These are phyloP conservation scores for Hansenula lynferdii DNA, from an alignment of 1,139 yeast genomes.

Conservation along the genomic window DNA sequence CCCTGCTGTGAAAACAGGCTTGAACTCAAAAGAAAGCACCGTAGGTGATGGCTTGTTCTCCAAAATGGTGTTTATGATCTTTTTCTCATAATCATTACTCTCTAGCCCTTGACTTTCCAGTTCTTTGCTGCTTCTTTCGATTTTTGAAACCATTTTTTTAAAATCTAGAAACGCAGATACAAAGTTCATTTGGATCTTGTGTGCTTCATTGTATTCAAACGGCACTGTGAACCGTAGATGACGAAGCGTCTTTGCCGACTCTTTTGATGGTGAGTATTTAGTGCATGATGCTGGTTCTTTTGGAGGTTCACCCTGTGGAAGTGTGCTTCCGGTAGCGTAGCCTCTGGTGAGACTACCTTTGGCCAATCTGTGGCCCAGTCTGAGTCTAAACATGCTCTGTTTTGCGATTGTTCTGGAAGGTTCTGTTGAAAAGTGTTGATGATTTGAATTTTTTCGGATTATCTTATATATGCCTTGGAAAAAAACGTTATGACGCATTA, in stretches of 20 bases:
- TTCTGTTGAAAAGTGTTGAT: background rate
- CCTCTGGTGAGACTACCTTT: too few species aligned
- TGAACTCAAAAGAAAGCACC: constrained; percentile 73
- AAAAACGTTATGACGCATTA: too few species aligned
- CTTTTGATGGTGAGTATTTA: constrained; percentile 23
- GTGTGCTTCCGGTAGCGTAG: too few species aligned
- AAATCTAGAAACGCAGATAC: constrained; percentile 59
- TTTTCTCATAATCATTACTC: constrained; percentile 41
- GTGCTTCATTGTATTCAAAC: constrained; percentile 54
- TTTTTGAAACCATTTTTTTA: constrained; percentile 50
- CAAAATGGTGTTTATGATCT: constrained; percentile 38
- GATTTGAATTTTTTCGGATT: background rate
- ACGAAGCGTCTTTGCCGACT: constrained; percentile 37
- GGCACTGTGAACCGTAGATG: constrained; percentile 61
- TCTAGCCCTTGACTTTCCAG: constrained; percentile 38
- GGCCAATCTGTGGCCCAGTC: background rate
- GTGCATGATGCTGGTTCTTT: constrained; percentile 5
- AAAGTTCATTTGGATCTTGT: constrained; percentile 54
- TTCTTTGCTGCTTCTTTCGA: constrained; percentile 34
- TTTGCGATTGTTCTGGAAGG: too few species aligned
- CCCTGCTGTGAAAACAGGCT: constrained; percentile 87
- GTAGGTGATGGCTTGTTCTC: constrained; percentile 58
- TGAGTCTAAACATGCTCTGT: background rate
- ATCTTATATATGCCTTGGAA: too few species aligned
- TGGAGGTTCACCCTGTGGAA: background rate